Evolutionary conservation across 441 rosid species (phyloP).

Genomic region (Daphne laureola): DNA sequence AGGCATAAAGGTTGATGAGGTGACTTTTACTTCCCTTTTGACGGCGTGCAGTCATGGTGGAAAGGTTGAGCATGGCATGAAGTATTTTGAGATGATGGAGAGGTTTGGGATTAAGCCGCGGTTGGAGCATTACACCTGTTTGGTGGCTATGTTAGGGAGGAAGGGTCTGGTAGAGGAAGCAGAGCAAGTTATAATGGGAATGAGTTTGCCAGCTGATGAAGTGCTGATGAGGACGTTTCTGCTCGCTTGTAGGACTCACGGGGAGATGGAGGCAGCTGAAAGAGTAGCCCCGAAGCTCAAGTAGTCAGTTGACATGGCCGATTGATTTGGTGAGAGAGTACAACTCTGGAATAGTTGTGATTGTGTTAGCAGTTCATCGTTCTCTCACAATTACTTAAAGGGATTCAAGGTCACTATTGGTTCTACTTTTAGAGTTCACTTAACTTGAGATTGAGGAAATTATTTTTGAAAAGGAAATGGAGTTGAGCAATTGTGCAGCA

Average conservation of each 20-base stretch:
- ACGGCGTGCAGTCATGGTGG: conserved; percentile 16
- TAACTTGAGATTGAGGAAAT: too few relatives aligned
- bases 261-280: conserved; percentile 15
- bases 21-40: conserved; percentile 17
- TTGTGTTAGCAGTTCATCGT: too few relatives aligned
- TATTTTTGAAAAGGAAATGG: too few relatives aligned
- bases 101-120: conserved; percentile 18
- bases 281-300: conserved; percentile 7
- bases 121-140: conserved; percentile 20
- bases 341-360: too few relatives aligned
- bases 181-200: conserved; percentile 13
- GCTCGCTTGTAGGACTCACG: conserved; percentile 16
- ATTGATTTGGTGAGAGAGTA: too few relatives aligned
- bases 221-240: conserved; percentile 17
- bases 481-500: too few relatives aligned
- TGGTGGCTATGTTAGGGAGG: conserved; percentile 22
- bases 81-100: conserved; percentile 15
- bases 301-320: not conserved
- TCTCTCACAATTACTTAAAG: too few relatives aligned
- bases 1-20: conserved; percentile 15
- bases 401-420: too few relatives aligned
- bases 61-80: conserved; percentile 14
- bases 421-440: too few relatives aligned
- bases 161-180: conserved; percentile 20
- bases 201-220: conserved; percentile 16